A percentile compares a stretch with the other conserved stretches of the same genome.
Conservation (phyloP, 495 filamentous ascomycete species). For the Aspergillus biplanus region DNA sequence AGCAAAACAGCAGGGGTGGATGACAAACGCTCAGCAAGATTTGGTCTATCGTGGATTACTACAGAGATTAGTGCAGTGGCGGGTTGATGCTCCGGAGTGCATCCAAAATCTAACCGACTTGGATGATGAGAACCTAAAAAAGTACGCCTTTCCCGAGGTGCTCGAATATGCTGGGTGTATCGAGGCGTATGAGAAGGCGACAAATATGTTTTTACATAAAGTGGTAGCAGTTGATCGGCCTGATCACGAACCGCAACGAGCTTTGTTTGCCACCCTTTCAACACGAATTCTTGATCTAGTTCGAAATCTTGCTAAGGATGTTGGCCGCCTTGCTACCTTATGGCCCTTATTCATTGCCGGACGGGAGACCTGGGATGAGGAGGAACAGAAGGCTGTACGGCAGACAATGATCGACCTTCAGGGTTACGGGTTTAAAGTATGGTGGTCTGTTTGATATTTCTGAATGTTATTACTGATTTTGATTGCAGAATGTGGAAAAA, state of each 20-base stretch:
- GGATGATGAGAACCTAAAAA: conserved; percentile 36
- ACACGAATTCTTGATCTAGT: conserved; percentile 40
- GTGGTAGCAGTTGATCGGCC: conserved; percentile 40
- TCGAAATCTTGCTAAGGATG: conserved; percentile 39
- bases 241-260: conserved; percentile 31
- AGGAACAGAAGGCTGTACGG: conserved; percentile 40
- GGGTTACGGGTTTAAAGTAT: conserved; percentile 43
- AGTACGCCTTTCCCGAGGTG: conserved; percentile 37
- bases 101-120: conserved; percentile 36
- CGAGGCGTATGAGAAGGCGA: conserved; percentile 48
- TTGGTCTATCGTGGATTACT: conserved; percentile 39
- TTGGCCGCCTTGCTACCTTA: conserved; percentile 40
- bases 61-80: conserved; percentile 39
- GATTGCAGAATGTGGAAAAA: conserved; percentile 41
- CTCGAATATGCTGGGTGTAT: conserved; percentile 46
- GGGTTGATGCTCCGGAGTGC: conserved; percentile 35
- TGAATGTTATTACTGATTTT: conserved; percentile 11
- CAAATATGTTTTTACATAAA: conserved; percentile 41
- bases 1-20: conserved; percentile 37
- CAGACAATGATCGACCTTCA: conserved; percentile 42
- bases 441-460: neutral
- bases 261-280: conserved; percentile 37
- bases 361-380: conserved; percentile 39
- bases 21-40: conserved; percentile 40
- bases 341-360: conserved; percentile 48